Evolutionary conservation across 352 stramenopile species (phyloP), one percentile per base, ranked within the genome.

Genomic region (Globisporangium radiosum): DNA sequence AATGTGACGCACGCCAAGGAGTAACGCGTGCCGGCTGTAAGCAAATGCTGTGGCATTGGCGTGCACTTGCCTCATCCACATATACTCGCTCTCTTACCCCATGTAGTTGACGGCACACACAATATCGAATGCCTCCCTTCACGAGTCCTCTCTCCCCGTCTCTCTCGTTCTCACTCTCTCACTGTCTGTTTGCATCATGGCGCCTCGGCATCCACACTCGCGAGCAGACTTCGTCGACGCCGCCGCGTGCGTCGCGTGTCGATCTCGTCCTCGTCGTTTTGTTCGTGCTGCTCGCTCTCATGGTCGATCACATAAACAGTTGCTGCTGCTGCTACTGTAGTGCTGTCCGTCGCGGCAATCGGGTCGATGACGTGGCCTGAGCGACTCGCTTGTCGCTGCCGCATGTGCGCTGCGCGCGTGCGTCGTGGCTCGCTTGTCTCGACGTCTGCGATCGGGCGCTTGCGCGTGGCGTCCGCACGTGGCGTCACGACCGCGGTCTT

Each of bases 1-100:
- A 91, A 95, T 59, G 70, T 93, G 36, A 73, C 71, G 4, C 64
- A 75, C 47, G 64, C 63, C 19, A 78, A 74, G 59, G 70, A 78
- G 17, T 74, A 56, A 17, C 15, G 1, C 13, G 14, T 4, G 1
- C 25, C 2, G 25, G 25, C 1, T 33, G 25, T 33, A 33, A 33
- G 25, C 25, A 33, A 33, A 33, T 33, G 25, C 25, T 33, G 25
- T 33, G 25, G 25, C 25, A 33, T 33, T 33, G 25, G 25, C 25
- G 25, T 33, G 25, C 25, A 3, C 25, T 33, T 33, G 25, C 25
- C 25, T 33, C 25, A 33, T 33, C 25, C 25, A 33, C 25, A 33
- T 33, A 33, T 33, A 33, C 25, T 33, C 25, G 25, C 25, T 33
- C 25, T 33, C 25, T 33, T 33, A 33, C 25, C 25, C 25, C 25